Base-by-base conservation (phyloP, 306 rosid genomes). In the Lathyrus sativus region DNA sequence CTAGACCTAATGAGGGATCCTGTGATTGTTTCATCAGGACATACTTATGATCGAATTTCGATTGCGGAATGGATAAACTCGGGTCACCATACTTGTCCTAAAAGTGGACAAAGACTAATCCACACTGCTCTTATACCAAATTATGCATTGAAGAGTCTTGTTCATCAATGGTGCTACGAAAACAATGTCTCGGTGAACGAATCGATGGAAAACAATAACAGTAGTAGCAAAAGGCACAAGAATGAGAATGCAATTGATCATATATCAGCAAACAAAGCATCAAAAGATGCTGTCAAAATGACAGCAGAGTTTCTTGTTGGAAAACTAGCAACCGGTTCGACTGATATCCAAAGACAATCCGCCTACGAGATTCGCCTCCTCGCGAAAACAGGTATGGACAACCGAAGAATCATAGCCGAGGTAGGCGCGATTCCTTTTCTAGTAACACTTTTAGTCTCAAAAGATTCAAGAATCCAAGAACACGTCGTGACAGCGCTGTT, bases 371-470 rank as follows among this genome's bases (percentile, higher is more conserved):
- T 93, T 28, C 81, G 96, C 17, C 63, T 93, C 29, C 96, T 93
- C 2, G 91, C 96, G 0, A 93, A 93, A 85, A 79, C 95, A 0
- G 89, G 97, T 31, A 86, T 85, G 96, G 81, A 82, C 29, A 90
- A 86, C 62, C 76, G 96, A 39, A 69, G 96, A 67, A 71, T 92
- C 31, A 89, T 92, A 28, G 89, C 96, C 0, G 96, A 93, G 79
- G 98, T 93, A 22, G 98, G 98, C 15, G 96, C 97, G 0, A 88
- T 93, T 68, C 98, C 98, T 0, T 93, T 93, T 65, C 79, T 93
- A 0, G 90, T 90, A 38, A 86, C 87, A 3, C 75, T 93, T 53
- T 63, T 90, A 56, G 84, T 68, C 58, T 88, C 91, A 1, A 75
- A 81, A 2, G 95, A 93, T 58, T 87, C 98, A 10, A 85, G 93